Percentiles rank a stretch among this genome's conserved stretches.
Evolutionary conservation across 2,329 filamentous ascomycete species (phyloP).

Genomic region (Rhinocladiella mackenziei): DNA sequence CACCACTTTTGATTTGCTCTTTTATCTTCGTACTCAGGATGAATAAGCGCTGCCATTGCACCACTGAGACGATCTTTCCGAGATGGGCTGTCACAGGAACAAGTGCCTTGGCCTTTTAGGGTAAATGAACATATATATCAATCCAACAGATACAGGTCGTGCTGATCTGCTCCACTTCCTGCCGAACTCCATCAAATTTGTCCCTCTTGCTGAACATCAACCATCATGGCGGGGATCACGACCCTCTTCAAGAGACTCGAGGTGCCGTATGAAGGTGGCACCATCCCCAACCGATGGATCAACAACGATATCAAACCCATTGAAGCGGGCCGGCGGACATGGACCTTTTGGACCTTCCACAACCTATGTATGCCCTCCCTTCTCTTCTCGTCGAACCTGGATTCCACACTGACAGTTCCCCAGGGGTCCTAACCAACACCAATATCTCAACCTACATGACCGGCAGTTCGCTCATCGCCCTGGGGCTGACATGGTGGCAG

Average conservation of each 20-base stretch:
- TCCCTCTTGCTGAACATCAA: no score
- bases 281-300: slow-evolving; percentile 34
- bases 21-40: no score
- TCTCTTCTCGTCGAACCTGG: slow-evolving; percentile 33
- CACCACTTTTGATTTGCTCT: no score
- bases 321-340: slow-evolving; percentile 74
- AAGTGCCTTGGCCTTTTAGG: no score
- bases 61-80: no score
- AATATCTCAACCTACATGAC: slow-evolving; percentile 33
- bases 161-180: no score
- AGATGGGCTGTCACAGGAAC: no score
- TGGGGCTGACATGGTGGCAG: slow-evolving; percentile 84
- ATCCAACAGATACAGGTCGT: no score
- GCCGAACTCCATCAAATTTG: no score
- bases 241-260: slow-evolving; percentile 26
- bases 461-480: slow-evolving; percentile 36
- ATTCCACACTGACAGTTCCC: neutral
- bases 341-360: slow-evolving; percentile 71
- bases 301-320: slow-evolving; percentile 60
- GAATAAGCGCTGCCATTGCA: no score
- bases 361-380: slow-evolving; percentile 37
- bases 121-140: no score
- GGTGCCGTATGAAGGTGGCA: slow-evolving; percentile 28
- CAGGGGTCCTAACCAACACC: slow-evolving; percentile 38
- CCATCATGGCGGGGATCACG: slow-evolving; percentile 7